Percentiles rank a stretch among this genome's conserved stretches.
phyloP scores from a whole-genome alignment of 2,329 filamentous ascomycete genomes.

The Gaeumannomyces tritici region DNA sequence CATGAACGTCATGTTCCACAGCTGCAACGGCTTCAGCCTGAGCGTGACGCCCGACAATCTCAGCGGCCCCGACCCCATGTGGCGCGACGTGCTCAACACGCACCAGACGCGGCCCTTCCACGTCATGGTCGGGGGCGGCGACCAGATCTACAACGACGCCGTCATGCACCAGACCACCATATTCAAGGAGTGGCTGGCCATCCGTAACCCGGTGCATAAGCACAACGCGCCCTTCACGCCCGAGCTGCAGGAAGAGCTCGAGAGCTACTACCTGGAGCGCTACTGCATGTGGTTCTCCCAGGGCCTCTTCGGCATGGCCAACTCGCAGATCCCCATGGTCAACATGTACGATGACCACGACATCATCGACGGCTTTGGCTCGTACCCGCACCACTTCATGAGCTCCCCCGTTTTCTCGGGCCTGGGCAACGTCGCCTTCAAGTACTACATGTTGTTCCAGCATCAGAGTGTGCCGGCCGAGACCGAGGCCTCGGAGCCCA shows the following conservation, averaged over 20 bases:
- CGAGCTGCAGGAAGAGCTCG: constrained; percentile 81
- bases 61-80: constrained; percentile 89
- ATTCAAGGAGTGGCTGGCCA: constrained; percentile 78
- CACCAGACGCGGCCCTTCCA: constrained; percentile 92
- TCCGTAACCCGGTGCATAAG: constrained; percentile 72
- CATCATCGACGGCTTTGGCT: constrained; percentile 85
- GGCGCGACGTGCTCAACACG: constrained; percentile 88
- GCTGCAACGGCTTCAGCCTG: constrained; percentile 89
- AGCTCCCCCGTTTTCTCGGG: constrained; percentile 81
- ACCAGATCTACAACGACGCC: constrained; percentile 92
- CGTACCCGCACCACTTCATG: constrained; percentile 90
- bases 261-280: constrained; percentile 76
- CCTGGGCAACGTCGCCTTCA: constrained; percentile 85
- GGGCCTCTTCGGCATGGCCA: constrained; percentile 85
- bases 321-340: constrained; percentile 92
- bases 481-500: constrained; percentile 74
- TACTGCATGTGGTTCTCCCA: constrained; percentile 97
- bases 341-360: constrained; percentile 98
- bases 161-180: constrained; percentile 64
- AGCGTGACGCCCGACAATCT: constrained; percentile 70
- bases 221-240: constrained; percentile 66
- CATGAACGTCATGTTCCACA: constrained; percentile 99
- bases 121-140: constrained; percentile 94
- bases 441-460: constrained; percentile 98
- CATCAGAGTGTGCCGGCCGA: constrained; percentile 82